Conservation (phyloP, 176 grass and related monocot species). For the Juncus inflexus region DNA sequence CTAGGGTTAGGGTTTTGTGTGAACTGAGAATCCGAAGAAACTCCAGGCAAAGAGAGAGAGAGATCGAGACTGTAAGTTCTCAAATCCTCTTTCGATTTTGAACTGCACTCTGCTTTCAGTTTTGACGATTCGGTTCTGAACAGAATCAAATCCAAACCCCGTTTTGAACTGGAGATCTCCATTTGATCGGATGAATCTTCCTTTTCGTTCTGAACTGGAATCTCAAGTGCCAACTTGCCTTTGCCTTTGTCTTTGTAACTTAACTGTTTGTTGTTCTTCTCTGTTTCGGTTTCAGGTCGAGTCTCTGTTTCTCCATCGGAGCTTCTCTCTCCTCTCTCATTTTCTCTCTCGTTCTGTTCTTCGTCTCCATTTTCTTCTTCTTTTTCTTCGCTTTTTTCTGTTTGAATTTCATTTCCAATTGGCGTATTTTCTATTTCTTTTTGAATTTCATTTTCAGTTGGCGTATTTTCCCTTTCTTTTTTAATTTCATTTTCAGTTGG, state of each 20-base stretch:
- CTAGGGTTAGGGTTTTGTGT: constrained; percentile 61
- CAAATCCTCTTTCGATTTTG: constrained; percentile 33
- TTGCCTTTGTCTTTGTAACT: constrained; percentile 61
- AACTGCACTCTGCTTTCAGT: constrained; percentile 25
- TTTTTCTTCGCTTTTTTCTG: constrained; percentile 28
- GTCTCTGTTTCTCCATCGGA: constrained; percentile 30
- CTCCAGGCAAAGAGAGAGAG: constrained; percentile 69
- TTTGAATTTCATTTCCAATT: too few species aligned
- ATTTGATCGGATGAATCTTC: constrained; percentile 1
- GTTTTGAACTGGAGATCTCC: constrained; percentile 26
- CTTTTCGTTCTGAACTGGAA: constrained; percentile 30
- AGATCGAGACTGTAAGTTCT: constrained; percentile 73
- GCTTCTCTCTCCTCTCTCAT: constrained; percentile 34
- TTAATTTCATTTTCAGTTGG: neutral
- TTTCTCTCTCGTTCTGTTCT: constrained; percentile 26
- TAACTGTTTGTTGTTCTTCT: constrained; percentile 14
- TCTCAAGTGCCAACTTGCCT: constrained; percentile 43
- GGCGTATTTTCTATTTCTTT: too few species aligned
- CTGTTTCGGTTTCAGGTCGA: constrained; percentile 15
- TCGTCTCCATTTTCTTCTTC: constrained; percentile 29
- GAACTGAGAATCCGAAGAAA: constrained; percentile 49
- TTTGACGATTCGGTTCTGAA: constrained; percentile 36
- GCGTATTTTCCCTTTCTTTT: constrained; percentile 13
- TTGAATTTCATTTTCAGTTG: too few species aligned
- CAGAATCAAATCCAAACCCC: constrained; percentile 45